A percentile compares a stretch with the other conserved stretches of the same genome.
These are phyloP conservation scores for Achaetomiella virescens DNA, from an alignment of 495 filamentous ascomycete species.

Conservation along the genomic window DNA sequence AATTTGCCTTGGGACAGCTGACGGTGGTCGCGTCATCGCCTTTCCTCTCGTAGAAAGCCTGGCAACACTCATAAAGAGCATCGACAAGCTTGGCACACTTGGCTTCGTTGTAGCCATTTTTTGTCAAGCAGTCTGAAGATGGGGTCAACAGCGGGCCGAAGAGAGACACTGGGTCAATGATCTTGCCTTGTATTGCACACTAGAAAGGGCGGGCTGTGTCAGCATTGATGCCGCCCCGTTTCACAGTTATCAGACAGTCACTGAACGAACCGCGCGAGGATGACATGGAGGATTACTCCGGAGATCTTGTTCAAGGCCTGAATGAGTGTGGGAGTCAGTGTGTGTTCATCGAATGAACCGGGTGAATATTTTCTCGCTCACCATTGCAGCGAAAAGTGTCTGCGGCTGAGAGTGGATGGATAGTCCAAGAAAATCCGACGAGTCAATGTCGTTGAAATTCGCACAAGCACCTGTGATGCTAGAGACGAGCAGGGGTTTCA, in stretches of 20 bases:
- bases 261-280: slow-evolving; percentile 68
- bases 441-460: background rate
- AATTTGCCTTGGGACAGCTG: slow-evolving; percentile 77
- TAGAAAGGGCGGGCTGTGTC: slow-evolving; percentile 23
- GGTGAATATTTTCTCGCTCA: background rate
- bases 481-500: background rate
- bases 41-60: slow-evolving; percentile 73
- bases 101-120: slow-evolving; percentile 79
- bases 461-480: no score
- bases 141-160: background rate
- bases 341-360: background rate
- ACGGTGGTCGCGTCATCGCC: slow-evolving; percentile 70
- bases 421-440: background rate
- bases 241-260: slow-evolving; percentile 9
- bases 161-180: no score
- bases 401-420: background rate
- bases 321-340: background rate
- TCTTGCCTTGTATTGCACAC: slow-evolving; percentile 90
- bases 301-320: slow-evolving; percentile 59
- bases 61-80: slow-evolving; percentile 93
- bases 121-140: slow-evolving; percentile 66
- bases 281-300: slow-evolving; percentile 76
- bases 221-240: slow-evolving; percentile 2
- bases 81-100: slow-evolving; percentile 78
- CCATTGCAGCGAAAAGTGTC: background rate